Base-by-base conservation (phyloP, 768 basidiomycete genomes). In the Cystobasidium tubakii region DNA sequence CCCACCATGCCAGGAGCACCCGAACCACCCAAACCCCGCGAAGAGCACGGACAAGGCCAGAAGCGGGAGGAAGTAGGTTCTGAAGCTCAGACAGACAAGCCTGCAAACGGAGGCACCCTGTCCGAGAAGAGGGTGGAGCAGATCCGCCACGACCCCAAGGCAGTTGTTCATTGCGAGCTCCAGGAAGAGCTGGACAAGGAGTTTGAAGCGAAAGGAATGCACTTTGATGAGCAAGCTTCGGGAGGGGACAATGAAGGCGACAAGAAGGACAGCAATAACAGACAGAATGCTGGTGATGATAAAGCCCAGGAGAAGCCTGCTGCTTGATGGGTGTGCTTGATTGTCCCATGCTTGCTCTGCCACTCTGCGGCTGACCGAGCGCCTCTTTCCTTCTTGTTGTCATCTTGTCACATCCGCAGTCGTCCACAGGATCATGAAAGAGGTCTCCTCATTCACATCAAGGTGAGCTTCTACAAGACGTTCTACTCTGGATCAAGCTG, bases 131-230 rank as follows among this genome's bases (percentile, higher is more conserved):
- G 21, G 21, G 46, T 50, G 21, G 46, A 50, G 9, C 46, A 50
- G 21, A 50, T 60, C 29, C 12, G 23, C 7, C 25, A 60, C 15
- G 57, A 60, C 29, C 57, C 57, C 21, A 60, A 60, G 13, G 57
- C 57, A 6, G 57, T 60, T 31, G 57, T 60, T 2, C 57, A 60
- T 31, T 60, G 17, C 9, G 17, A 60, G 23, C 27, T 60, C 12
- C 57, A 60, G 23, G 57, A 60, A 17, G 29, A 60, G 33, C 57
- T 60, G 2, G 33, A 34, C 33, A 60, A 60, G 33, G 57, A 60
- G 23, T 60, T 60, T 60, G 57, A 27, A 29, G 23, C 12, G 25
- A 27, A 21, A 29, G 57, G 57, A 29, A 2, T 60, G 57, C 29
- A 60, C 57, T 60, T 60, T 34, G 46, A 50, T n/a, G 21, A n/a